Conservation (phyloP, 257 asterid species). For the Cruciata laevipes region DNA sequence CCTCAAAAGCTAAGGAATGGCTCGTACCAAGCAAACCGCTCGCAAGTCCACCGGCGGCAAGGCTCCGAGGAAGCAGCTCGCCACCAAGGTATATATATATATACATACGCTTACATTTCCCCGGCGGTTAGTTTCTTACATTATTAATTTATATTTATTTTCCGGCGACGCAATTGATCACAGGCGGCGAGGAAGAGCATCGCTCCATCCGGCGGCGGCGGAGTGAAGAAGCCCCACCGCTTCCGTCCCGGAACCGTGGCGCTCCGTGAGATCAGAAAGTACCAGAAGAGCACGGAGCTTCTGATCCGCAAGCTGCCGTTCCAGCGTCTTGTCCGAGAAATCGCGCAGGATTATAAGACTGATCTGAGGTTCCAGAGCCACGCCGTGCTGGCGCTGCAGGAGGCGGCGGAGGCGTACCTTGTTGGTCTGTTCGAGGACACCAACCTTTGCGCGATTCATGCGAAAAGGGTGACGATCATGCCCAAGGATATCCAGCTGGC, state of each 20-base stretch:
- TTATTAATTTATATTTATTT: no score
- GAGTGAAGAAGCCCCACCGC: conserved; percentile 82
- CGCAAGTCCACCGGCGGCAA: conserved; percentile 67
- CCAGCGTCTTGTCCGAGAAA: conserved; percentile 18
- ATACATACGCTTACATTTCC: not conserved
- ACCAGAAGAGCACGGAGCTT: conserved; percentile 45
- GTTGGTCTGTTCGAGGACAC: conserved; percentile 77
- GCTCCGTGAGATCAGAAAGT: conserved; percentile 68
- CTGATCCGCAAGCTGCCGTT: conserved; percentile 46
- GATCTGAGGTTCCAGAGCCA: conserved; percentile 55
- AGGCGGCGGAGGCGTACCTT: conserved; percentile 67
- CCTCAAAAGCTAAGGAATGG: conserved; percentile 25
- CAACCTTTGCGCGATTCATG: conserved; percentile 67
- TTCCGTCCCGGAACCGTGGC: conserved; percentile 81
- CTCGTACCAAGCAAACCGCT: conserved; percentile 77
- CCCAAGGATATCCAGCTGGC: conserved; percentile 77
- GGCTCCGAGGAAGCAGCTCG: conserved; percentile 67
- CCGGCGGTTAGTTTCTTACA: no score
- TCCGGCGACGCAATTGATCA: no score
- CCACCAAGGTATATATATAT: conserved; percentile 68
- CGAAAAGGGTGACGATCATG: conserved; percentile 74
- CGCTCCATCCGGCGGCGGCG: conserved; percentile 57
- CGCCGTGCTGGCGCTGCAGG: conserved; percentile 61
- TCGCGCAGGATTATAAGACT: conserved; percentile 14
- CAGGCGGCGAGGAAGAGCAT: conserved; percentile 41